Evolutionary conservation across 805 yeast species (phyloP).

Genomic region (Cyberlindnera americana): DNA sequence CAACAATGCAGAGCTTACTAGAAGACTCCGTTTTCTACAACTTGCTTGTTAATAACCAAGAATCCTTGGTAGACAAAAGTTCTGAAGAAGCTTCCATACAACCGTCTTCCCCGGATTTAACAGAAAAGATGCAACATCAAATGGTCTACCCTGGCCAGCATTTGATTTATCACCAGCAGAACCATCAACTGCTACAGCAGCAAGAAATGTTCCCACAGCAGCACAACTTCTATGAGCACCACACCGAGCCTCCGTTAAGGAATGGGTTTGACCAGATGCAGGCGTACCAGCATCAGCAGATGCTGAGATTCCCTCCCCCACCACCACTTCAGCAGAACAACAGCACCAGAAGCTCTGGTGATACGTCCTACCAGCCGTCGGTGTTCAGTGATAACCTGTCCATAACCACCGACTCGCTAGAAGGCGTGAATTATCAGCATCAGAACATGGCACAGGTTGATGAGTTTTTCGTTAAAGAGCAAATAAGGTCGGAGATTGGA

Average conservation of each 20-base stretch:
- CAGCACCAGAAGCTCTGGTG: slow-evolving; percentile 5
- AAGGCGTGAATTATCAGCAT: slow-evolving; percentile 8
- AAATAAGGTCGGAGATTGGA: slow-evolving; percentile 17
- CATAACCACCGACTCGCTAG: slow-evolving; percentile 9
- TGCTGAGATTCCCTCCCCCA: slow-evolving; percentile 6
- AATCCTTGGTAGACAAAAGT: slow-evolving; percentile 7
- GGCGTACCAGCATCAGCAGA: neutral
- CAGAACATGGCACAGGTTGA: slow-evolving; percentile 6
- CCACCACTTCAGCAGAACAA: no score
- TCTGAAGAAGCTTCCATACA: slow-evolving; percentile 9
- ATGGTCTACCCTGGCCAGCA: slow-evolving; percentile 14
- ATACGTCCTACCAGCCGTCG: slow-evolving; percentile 17
- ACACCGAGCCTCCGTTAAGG: slow-evolving; percentile 11
- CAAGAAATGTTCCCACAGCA: slow-evolving; percentile 1
- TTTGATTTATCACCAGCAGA: slow-evolving; percentile 5
- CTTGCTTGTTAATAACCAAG: slow-evolving; percentile 19
- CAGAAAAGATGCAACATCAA: slow-evolving; percentile 7
- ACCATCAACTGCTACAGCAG: slow-evolving; percentile 1
- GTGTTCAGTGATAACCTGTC: slow-evolving; percentile 17
- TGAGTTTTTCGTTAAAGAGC: slow-evolving; percentile 23
- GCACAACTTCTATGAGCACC: slow-evolving; percentile 5
- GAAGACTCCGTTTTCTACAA: slow-evolving; percentile 25
- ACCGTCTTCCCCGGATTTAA: slow-evolving; percentile 1
- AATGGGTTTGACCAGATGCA: slow-evolving; percentile 4
- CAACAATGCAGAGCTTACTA: slow-evolving; percentile 21